These are phyloP conservation scores for Bruguiera parviflora DNA, from an alignment of 345 rosid genomes.

Conservation along the genomic window DNA sequence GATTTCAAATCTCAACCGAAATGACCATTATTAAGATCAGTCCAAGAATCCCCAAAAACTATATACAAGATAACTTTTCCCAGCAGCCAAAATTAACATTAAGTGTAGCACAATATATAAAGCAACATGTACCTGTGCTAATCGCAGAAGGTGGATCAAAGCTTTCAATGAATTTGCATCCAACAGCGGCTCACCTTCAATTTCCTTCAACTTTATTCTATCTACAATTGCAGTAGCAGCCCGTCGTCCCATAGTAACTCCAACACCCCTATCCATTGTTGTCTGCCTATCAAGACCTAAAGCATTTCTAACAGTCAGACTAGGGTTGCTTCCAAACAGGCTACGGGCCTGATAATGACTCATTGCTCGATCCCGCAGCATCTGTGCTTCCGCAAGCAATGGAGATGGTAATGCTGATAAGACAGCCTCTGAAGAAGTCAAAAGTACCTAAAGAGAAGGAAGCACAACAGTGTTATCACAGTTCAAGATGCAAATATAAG, in stretches of 20 bases:
- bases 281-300: slow-evolving; percentile 85
- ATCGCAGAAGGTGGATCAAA: slow-evolving; percentile 68
- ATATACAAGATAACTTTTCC: neutral
- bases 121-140: slow-evolving; percentile 63
- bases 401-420: slow-evolving; percentile 89
- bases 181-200: slow-evolving; percentile 86
- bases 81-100: slow-evolving; percentile 4
- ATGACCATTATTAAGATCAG: no score
- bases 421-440: slow-evolving; percentile 94
- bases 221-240: slow-evolving; percentile 54
- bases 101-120: slow-evolving; percentile 13
- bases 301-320: slow-evolving; percentile 76
- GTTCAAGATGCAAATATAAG: slow-evolving; percentile 11
- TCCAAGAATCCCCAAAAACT: neutral
- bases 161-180: slow-evolving; percentile 72
- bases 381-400: slow-evolving; percentile 94
- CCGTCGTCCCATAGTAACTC: slow-evolving; percentile 76
- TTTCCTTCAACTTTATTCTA: slow-evolving; percentile 68
- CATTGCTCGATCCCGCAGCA: slow-evolving; percentile 95
- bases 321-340: slow-evolving; percentile 77
- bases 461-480: slow-evolving; percentile 15
- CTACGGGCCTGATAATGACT: slow-evolving; percentile 97
- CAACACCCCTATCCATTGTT: slow-evolving; percentile 93
- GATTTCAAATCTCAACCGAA: no score
- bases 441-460: slow-evolving; percentile 63